Evolutionary conservation across 2,329 filamentous ascomycete genomes (phyloP).

Genomic region (Sporothrix curviconia): DNA sequence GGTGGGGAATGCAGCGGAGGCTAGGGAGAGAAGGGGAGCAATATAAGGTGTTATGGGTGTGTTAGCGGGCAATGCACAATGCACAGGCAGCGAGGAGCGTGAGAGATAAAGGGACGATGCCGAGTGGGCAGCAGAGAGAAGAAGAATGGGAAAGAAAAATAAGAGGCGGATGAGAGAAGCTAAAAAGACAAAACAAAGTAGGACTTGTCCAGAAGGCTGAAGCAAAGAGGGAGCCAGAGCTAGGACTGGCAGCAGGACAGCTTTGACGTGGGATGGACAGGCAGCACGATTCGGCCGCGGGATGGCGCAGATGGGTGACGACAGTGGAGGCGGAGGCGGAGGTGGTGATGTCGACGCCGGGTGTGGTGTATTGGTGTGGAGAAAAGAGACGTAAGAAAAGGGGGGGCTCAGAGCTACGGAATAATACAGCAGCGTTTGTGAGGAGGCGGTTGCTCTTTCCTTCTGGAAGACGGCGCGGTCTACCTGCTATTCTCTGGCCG

Average conservation of each 20-base stretch:
- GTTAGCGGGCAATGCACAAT: neutral
- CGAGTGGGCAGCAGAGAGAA: neutral
- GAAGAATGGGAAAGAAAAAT: neutral
- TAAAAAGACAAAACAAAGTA: neutral
- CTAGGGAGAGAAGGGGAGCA: neutral
- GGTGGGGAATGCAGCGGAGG: neutral
- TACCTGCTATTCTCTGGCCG: too few relatives aligned
- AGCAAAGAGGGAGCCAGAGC: neutral
- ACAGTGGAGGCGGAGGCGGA: neutral
- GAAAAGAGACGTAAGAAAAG: neutral
- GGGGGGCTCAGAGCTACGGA: neutral
- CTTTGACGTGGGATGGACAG: neutral
- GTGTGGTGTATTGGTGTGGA: too few relatives aligned
- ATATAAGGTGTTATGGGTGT: neutral
- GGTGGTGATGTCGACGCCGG: neutral
- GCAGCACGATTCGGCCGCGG: neutral
- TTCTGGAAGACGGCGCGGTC: too few relatives aligned
- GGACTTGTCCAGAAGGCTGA: neutral
- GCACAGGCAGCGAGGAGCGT: neutral
- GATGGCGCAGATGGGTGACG: constrained; percentile 5
- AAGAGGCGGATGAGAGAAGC: too few relatives aligned
- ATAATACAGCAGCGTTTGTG: too few relatives aligned
- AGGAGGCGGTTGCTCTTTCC: too few relatives aligned
- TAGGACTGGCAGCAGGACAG: neutral
- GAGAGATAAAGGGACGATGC: neutral